Base-by-base conservation (phyloP, 805 yeast genomes). In the Allodekkera sacchari region DNA sequence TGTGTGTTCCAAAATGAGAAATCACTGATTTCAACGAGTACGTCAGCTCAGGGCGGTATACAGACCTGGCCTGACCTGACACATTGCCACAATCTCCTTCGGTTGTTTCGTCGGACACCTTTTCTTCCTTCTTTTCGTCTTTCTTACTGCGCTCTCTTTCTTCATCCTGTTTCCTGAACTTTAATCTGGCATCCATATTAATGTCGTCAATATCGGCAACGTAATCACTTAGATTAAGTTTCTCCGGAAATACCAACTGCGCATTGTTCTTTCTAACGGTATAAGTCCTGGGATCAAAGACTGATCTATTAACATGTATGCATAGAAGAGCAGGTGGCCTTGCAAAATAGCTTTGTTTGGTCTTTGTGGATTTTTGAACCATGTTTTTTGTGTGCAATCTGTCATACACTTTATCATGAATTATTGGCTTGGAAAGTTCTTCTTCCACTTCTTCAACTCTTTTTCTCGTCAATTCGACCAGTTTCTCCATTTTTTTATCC, bases 1-100 rank as follows among this genome's bases (percentile, higher is more conserved):
- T 87, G 47, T 92, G 96, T 1, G 95, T 82, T 30, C 98, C 98
- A 53, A 80, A 88, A 55, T 89, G 98, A 1, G 89, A 77, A 27
- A 89, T 83, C 1, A 83, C 92, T 1, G 96, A 83, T 49, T 83
- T 83, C 39, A 89, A 65, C 24, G 75, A 67, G 53, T 89, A 89
- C 3, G 67, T 60, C 27, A 80, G 52, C 3, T 67, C 63, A 3
- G 74, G 28, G 12, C 25, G n/a, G n/a, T n/a, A n/a, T n/a, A n/a
- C 22, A 20, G 8, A 8, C 11, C 11, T 11, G 11, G 8, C 22
- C 22, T 9, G 8, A 20, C 16, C 28, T 6, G 28, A 17, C 7
- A 14, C 28, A 7, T 25, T 15, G 13, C 11, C 28, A 12, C 27
- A 55, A 14, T 16, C 25, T 7, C 11, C 26, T 5, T 13, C 22